Base-by-base conservation (phyloP, 176 grass and related monocot genomes). In the Oryza meyeriana region DNA sequence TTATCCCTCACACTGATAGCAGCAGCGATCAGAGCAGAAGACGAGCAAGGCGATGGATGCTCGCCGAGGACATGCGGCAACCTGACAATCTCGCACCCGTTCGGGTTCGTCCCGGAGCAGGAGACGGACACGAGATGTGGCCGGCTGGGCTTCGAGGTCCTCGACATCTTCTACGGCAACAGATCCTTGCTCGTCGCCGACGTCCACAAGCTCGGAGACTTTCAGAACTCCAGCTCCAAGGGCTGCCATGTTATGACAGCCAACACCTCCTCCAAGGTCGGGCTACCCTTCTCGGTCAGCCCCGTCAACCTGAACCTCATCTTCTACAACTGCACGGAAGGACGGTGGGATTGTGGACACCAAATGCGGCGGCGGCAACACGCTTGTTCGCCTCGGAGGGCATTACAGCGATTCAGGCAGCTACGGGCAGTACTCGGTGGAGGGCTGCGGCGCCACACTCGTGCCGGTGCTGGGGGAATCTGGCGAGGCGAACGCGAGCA, bases 131-230 rank as follows among this genome's bases (percentile, higher is more conserved):
- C 36, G 12, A 52, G 22, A 52, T 86, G 84, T 0, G 84, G 84
- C 1, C 12, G 2, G 0, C 5, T 20, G 2, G 84, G 62, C 8
- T 86, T 80, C 5, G 33, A 74, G 77, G 68, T 87, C 55, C 40
- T 40, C 5, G 14, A 87, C 52, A 87, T 87, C 85, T 87, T 82
- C 31, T 82, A 77, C 32, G 4, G 39, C 13, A 78, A 87, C 12
- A 9, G 1, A 8, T 71, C 79, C 55, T 26, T 87, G 39, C 29
- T 77, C 7, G 1, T 44, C 22, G 73, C 73, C 2, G 85, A 87
- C n/a, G 50, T 64, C 10, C 57, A 16, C 64, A 82, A 87, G 74
- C 74, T 87, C 18, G 72, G 25, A 13, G 79, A 72, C 4, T 77
- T 82, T 57, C 5, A 0, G 0, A 36, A 13, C 17, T 34, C 50